A percentile compares a stretch with the other conserved stretches of the same genome.
phyloP scores from a whole-genome alignment of 371 early-diverging fungal genomes.

The Mucor saturninus region DNA sequence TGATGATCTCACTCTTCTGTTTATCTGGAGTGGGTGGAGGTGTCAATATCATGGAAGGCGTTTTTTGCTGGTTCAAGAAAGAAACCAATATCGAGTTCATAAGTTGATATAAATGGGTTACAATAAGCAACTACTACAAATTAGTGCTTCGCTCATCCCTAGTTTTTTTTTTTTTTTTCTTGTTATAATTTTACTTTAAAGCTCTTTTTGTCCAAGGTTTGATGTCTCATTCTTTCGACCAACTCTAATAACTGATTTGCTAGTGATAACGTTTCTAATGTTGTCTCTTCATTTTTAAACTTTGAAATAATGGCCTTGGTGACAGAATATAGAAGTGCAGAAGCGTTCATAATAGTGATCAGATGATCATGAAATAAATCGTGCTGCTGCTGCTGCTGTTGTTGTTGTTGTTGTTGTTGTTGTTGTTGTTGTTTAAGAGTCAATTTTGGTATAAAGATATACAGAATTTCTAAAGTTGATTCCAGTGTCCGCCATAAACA shows the following conservation, averaged over 20 bases:
- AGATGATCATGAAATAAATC: constrained; percentile 6
- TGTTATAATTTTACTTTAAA: background rate
- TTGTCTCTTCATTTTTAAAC: constrained; percentile 7
- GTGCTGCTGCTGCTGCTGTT: background rate
- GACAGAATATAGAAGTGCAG: constrained; percentile 13
- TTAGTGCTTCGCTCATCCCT: background rate
- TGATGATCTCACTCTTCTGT: background rate
- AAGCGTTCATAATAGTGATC: constrained; percentile 18
- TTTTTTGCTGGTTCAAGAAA: background rate
- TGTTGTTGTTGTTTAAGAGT: background rate
- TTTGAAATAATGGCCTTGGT: constrained; percentile 9
- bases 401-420: background rate
- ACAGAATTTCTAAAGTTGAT: constrained; percentile 23
- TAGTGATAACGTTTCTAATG: constrained; percentile 8
- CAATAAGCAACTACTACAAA: background rate
- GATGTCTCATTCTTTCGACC: constrained; percentile 15
- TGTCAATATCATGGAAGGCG: background rate
- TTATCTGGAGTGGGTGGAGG: background rate
- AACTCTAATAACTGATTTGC: constrained; percentile 5
- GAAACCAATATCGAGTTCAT: background rate
- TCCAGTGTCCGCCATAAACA: constrained; percentile 25
- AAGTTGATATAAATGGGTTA: constrained; percentile 3
- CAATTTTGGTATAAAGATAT: constrained; percentile 23
- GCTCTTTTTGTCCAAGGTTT: background rate
- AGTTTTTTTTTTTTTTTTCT: background rate